Base-by-base conservation (phyloP, 495 filamentous ascomycete genomes). In the Arthonia radiata region DNA sequence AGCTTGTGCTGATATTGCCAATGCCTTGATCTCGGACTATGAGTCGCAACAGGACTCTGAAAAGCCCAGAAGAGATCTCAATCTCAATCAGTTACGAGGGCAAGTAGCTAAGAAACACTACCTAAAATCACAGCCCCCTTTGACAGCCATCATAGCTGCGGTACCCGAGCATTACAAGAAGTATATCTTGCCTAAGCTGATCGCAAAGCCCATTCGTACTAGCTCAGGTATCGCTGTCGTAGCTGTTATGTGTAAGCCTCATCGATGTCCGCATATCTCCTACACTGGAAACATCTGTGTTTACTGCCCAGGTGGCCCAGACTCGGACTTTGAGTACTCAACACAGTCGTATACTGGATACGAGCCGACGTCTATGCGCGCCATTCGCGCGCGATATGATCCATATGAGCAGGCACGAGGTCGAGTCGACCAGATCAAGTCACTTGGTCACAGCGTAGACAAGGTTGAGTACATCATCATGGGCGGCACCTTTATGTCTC, bases 381-480 rank as follows among this genome's bases (percentile, higher is more conserved):
- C 86, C 30, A 97, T 97, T 37, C 72, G 89, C 23, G 86, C 86
- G 13, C 73, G 89, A 16, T 97, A 97, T 37, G 89, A 97, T 46
- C 89, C 86, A 6, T 94, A 89, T 43, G 86, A 97, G 49, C 86
- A 97, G 58, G 86, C 86, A 13, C 61, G 86, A 39, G 86, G 86
- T 17, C 67, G 86, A 24, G 86, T 97, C 13, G 89, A 94, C 36
- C 86, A 97, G 54, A 75, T 97, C 44, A 86, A 89, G 43, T 66
- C 74, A 3, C 56, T 97, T 11, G 86, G 86, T 1, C 86, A 97
- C 50, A 89, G 77, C 31, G 86, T 97, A 17, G 86, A 97, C 48
- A 97, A 97, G 43, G 86, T 97, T 2, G 86, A 97, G 53, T 97
- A 93, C 44, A 97, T 97, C 42, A 91, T 97, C 37, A 97, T 97